A percentile compares a stretch with the other conserved stretches of the same genome.
Conservation (phyloP, 345 rosid species). For the Euphorbia pulcherrima region DNA sequence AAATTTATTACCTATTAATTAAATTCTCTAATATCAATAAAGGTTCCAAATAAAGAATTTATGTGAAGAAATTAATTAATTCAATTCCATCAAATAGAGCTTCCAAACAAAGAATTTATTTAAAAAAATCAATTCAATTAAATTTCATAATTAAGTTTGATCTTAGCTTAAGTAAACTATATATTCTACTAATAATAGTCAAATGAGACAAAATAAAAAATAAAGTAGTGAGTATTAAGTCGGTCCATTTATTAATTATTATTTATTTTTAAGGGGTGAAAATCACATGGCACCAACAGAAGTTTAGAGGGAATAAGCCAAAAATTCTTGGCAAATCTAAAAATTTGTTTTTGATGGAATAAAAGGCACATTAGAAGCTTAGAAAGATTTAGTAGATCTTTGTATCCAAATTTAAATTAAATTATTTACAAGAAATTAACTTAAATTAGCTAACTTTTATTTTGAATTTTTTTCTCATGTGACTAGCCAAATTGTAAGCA, state of each 20-base stretch:
- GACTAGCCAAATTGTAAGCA: neutral
- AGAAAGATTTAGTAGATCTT: slow-evolving; percentile 40
- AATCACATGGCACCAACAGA: slow-evolving; percentile 35
- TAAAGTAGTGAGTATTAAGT: neutral
- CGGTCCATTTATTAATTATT: neutral
- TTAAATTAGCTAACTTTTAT: neutral
- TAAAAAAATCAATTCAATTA: too few species aligned
- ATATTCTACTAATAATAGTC: neutral
- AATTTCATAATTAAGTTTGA: neutral
- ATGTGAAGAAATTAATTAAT: too few species aligned
- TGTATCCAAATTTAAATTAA: neutral
- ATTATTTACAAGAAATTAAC: too few species aligned
- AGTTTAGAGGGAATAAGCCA: slow-evolving; percentile 13
- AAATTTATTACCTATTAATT: too few species aligned
- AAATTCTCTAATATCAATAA: too few species aligned
- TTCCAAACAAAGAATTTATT: too few species aligned
- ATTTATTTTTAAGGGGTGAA: neutral
- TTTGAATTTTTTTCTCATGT: slow-evolving; percentile 24
- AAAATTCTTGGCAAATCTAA: slow-evolving; percentile 39
- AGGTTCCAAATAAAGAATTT: too few species aligned
- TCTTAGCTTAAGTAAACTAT: neutral
- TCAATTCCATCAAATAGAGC: too few species aligned
- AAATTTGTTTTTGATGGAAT: slow-evolving; percentile 17
- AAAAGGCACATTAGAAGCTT: slow-evolving; percentile 26
- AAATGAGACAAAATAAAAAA: neutral